Evolutionary conservation across 2,329 filamentous ascomycete genomes (phyloP).

Genomic region (Cordyceps militaris): DNA sequence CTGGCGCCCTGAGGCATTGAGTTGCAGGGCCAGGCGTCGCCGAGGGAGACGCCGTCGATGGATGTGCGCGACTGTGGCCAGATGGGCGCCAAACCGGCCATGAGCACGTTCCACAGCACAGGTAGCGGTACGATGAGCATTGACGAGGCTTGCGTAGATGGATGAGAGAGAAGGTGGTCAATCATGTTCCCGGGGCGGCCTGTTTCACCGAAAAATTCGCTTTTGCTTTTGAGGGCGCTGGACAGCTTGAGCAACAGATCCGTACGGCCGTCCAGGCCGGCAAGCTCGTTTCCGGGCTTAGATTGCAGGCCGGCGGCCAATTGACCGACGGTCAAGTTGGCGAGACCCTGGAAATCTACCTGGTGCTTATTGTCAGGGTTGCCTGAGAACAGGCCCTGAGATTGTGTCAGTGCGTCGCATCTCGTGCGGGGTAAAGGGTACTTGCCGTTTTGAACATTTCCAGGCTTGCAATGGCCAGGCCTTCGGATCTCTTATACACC

Average conservation of each 20-base stretch:
- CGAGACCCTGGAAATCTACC: conserved; percentile 78
- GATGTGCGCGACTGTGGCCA: conserved; percentile 84
- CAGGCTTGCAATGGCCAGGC: conserved; percentile 65
- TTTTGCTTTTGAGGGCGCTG: conserved; percentile 65
- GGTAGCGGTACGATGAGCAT: conserved; percentile 81
- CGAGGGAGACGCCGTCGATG: conserved; percentile 79
- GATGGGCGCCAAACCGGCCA: conserved; percentile 77
- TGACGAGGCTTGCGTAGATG: conserved; percentile 80
- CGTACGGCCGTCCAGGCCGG: conserved; percentile 78
- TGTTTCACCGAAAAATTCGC: conserved; percentile 76
- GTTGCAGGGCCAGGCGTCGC: conserved; percentile 89
- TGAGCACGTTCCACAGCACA: conserved; percentile 83
- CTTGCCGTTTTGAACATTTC: conserved; percentile 84
- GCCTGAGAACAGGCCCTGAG: conserved; percentile 74
- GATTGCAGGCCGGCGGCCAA: conserved; percentile 83
- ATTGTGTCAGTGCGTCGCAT: conserved; percentile 15
- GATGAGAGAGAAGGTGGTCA: conserved; percentile 87
- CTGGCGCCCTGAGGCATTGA: conserved; percentile 64
- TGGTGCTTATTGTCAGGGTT: conserved; percentile 74
- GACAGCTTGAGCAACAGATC: conserved; percentile 70
- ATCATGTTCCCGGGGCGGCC: conserved; percentile 91
- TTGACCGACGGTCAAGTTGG: conserved; percentile 62
- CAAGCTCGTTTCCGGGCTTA: conserved; percentile 68
- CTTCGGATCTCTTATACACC: conserved; percentile 78
- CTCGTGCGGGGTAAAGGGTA: conserved; percentile 10